Evolutionary conservation across 164 flowering plant species (phyloP), one percentile per base, ranked within the genome.

Genomic region (Nymphaea thermarum): DNA sequence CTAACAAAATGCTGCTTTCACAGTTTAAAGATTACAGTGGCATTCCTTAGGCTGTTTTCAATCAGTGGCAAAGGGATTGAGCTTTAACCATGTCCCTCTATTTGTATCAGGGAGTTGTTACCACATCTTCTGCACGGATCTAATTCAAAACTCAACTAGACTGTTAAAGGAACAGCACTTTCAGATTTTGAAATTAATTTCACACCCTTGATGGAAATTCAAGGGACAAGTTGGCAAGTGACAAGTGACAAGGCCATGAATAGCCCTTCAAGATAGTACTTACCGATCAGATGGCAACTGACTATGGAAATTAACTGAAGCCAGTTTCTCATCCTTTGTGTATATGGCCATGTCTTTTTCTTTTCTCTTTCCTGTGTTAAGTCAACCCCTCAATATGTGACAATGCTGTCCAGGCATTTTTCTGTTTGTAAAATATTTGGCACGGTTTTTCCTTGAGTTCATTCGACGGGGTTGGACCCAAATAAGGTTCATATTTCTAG

Each of bases 121-220:
- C 84, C 59, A 81, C 87, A 65, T 66, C 81, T 70, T 82, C 84
- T 36, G 89, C 97, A n/a, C 76, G 91, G 69, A 72, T 90, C 70
- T 87, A 85, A 79, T 75, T 91, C 74, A 86, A 96, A 66, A 86
- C 77, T 65, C 73, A 95, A 65, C 87, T 94, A 66, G 86, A 84
- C 82, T 87, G 87, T 72, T 88, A 72, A 91, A 88, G 76, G 96
- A 91, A 74, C 75, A 86, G 55, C 85, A 96, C 2, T 78, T 80
- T 18, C 94, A 84, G 76, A 79, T 86, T 44, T 82, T 86, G 36
- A 72, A 82, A 71, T 71, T 96, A 90, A 78, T 78, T 85, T 68
- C 88, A 83, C 53, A 80, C 68, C 68, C 25, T 78, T 68, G 93
- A 88, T 62, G 76, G 57, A 15, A 51, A 51, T 25, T 51, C 15